A percentile compares a stretch with the other conserved stretches of the same genome.
These are phyloP conservation scores for Fereydounia khargensis DNA, from an alignment of 1,284 basidiomycete genomes.

Conservation along the genomic window DNA sequence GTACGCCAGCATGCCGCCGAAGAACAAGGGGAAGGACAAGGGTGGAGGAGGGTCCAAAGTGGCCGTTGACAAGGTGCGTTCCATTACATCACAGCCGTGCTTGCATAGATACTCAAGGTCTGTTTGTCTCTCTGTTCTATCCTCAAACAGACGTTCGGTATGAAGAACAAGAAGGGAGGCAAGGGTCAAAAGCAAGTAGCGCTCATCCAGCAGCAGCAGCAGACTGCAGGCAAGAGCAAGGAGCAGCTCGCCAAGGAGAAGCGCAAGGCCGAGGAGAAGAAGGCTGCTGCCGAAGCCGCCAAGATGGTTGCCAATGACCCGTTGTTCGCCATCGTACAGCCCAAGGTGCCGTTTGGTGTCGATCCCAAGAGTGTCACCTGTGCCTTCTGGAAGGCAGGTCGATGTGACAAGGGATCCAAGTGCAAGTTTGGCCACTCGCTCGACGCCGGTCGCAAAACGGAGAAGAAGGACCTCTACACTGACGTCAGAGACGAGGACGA, in stretches of 20 bases:
- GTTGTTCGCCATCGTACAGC: conserved; percentile 57
- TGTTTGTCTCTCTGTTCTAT: too few relatives aligned
- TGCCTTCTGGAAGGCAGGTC: conserved; percentile 53
- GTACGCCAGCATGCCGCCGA: conserved; percentile 43
- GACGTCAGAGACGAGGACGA: conserved; percentile 69
- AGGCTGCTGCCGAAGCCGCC: conserved; percentile 80
- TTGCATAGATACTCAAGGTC: too few relatives aligned
- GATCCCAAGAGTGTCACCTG: conserved; percentile 56
- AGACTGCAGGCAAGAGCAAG: conserved; percentile 69
- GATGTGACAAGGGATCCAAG: conserved; percentile 61
- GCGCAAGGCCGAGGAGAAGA: conserved; percentile 76
- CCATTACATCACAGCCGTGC: too few relatives aligned
- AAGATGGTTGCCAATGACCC: conserved; percentile 62
- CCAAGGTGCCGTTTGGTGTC: conserved; percentile 88
- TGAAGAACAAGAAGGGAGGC: conserved; percentile 87
- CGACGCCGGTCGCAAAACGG: conserved; percentile 82
- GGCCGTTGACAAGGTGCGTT: conserved; percentile 40
- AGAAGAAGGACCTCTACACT: conserved; percentile 94
- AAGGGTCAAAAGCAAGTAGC: conserved; percentile 85
- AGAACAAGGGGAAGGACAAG: conserved; percentile 47
- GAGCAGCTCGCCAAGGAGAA: conserved; percentile 73
- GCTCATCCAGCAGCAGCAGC: conserved; percentile 71
- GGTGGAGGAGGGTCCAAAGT: conserved; percentile 61
- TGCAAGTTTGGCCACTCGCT: conserved; percentile 87
- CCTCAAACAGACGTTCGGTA: conserved; percentile 69